A percentile compares a stretch with the other conserved stretches of the same genome.
Conservation (phyloP, 192 early-diverging fungal genomes). For the Rhizoclosmatium sp. region DNA sequence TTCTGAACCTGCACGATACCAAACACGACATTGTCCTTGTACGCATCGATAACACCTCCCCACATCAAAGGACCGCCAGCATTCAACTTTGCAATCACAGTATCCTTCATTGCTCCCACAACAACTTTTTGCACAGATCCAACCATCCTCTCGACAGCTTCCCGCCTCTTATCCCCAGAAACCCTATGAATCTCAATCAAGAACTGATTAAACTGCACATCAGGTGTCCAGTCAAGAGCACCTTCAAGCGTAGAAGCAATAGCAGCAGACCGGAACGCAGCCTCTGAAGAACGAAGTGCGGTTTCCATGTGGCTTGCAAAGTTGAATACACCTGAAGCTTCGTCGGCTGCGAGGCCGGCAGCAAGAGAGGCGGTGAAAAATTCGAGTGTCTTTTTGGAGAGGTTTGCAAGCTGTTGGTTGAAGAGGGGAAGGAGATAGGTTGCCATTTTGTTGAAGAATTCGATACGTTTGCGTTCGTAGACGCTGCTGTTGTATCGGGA, state of each 20-base stretch:
- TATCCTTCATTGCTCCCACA: constrained; percentile 68
- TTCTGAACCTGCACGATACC: constrained; percentile 53
- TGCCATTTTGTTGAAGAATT: constrained; percentile 81
- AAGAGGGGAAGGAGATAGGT: constrained; percentile 80
- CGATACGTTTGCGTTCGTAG: constrained; percentile 84
- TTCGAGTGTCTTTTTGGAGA: constrained; percentile 74
- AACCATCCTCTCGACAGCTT: constrained; percentile 71
- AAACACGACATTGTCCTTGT: constrained; percentile 63
- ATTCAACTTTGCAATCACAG: constrained; percentile 73
- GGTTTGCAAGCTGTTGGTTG: constrained; percentile 87
- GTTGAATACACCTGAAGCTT: constrained; percentile 43
- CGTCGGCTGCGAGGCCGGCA: constrained; percentile 43
- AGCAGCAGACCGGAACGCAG: constrained; percentile 56
- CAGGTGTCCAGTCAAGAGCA: constrained; percentile 68
- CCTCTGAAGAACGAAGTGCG: constrained; percentile 48
- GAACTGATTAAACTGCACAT: constrained; percentile 65
- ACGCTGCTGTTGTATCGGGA: constrained; percentile 89
- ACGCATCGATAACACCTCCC: constrained; percentile 67
- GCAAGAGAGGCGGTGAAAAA: constrained; percentile 70
- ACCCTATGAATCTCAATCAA: constrained; percentile 69
- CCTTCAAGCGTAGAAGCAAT: constrained; percentile 66
- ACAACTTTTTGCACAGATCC: constrained; percentile 44
- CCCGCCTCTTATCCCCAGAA: constrained; percentile 62
- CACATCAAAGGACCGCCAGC: constrained; percentile 73
- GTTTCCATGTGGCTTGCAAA: constrained; percentile 70